Percentiles rank a stretch among this genome's conserved stretches.
Conservation (phyloP, 768 basidiomycete species). For the Hygrophorus russula region DNA sequence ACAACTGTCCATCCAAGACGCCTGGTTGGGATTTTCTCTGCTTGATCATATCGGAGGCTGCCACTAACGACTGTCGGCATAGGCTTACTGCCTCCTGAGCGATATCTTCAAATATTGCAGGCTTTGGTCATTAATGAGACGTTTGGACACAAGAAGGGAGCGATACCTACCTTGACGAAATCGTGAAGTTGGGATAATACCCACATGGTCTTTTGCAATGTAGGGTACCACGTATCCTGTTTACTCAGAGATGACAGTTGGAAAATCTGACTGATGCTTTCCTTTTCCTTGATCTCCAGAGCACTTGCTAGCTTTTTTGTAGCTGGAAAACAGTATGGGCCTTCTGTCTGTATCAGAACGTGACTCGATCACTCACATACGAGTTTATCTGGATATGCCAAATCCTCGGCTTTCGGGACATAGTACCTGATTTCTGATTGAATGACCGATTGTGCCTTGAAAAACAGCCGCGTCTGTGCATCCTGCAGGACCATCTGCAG, state of each 20-base stretch:
- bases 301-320: conserved; percentile 32
- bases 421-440: conserved; percentile 84
- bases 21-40: conserved; percentile 30
- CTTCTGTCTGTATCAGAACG: conserved; percentile 1
- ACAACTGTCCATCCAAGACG: conserved; percentile 65
- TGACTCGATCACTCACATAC: conserved; percentile 34
- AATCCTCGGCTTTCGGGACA: conserved; percentile 62
- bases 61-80: conserved; percentile 71
- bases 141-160: background rate
- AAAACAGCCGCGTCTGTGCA: conserved; percentile 90
- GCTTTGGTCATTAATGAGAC: conserved; percentile 31
- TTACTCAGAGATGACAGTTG: conserved; percentile 58
- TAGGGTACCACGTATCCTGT: conserved; percentile 88
- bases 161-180: conserved; percentile 69
- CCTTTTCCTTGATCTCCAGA: conserved; percentile 50
- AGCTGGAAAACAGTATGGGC: conserved; percentile 18
- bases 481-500: conserved; percentile 90
- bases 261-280: conserved; percentile 59
- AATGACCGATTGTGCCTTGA: conserved; percentile 89
- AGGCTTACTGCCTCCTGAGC: conserved; percentile 85
- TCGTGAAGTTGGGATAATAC: conserved; percentile 82
- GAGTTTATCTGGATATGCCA: conserved; percentile 81
- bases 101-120: conserved; percentile 93
- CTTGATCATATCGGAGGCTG: conserved; percentile 58
- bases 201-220: conserved; percentile 81